These are phyloP conservation scores for Epichloe bromicola DNA, from an alignment of 2,329 filamentous ascomycete genomes.

Conservation along the genomic window DNA sequence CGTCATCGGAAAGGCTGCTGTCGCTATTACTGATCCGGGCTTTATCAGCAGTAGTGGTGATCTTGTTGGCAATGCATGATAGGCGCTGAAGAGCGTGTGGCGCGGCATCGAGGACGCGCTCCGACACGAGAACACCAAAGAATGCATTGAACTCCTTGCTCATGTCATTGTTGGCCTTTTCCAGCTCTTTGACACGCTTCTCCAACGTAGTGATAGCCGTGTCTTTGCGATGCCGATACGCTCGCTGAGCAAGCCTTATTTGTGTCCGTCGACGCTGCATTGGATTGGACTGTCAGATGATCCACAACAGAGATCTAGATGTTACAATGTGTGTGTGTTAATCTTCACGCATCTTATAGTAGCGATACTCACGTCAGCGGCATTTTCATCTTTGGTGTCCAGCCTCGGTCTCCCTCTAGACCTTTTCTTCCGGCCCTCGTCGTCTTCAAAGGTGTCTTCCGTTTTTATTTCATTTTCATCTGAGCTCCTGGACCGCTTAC, in stretches of 20 bases:
- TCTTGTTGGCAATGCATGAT: constrained; percentile 41
- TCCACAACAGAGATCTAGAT: neutral
- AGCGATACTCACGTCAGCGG: constrained; percentile 54
- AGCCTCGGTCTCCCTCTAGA: constrained; percentile 62
- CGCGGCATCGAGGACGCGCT: constrained; percentile 43
- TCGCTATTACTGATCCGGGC: constrained; percentile 22
- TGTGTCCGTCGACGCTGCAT: constrained; percentile 66
- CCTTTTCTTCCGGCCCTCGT: constrained; percentile 39
- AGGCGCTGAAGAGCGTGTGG: constrained; percentile 46
- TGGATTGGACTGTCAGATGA: constrained; percentile 1
- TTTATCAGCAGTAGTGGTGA: constrained; percentile 39
- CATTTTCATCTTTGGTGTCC: constrained; percentile 64
- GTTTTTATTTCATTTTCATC: constrained; percentile 3
- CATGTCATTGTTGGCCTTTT: constrained; percentile 59
- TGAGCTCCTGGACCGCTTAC: constrained; percentile 9
- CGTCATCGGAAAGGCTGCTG: constrained; percentile 2
- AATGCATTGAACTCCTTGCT: constrained; percentile 56
- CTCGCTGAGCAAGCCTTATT: constrained; percentile 74
- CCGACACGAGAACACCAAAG: constrained; percentile 45
- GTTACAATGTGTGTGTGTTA: neutral
- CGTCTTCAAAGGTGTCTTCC: constrained; percentile 19
- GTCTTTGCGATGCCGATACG: constrained; percentile 77
- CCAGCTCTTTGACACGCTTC: constrained; percentile 55
- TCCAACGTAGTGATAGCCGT: constrained; percentile 63
- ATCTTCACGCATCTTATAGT: neutral